Percentiles rank a stretch among this genome's conserved stretches.
These are phyloP conservation scores for Fusarium burgessii DNA, from an alignment of 2,329 filamentous ascomycete genomes.

Conservation along the genomic window DNA sequence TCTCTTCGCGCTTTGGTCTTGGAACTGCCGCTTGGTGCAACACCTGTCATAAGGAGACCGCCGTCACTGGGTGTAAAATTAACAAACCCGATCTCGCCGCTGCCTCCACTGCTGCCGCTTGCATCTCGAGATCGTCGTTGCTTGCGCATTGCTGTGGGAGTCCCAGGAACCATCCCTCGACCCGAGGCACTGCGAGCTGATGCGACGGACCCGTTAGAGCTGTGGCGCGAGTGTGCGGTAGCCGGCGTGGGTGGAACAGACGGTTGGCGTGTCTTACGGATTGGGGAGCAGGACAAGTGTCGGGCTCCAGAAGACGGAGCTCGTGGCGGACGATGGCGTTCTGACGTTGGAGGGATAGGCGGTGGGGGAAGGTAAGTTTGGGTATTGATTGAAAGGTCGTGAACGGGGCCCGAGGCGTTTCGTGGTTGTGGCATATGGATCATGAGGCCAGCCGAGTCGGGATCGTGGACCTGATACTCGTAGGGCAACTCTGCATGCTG, in stretches of 20 bases:
- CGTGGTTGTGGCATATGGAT: slow-evolving; percentile 66
- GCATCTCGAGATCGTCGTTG: slow-evolving; percentile 54
- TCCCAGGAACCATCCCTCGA: slow-evolving; percentile 54
- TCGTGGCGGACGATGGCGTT: slow-evolving; percentile 61
- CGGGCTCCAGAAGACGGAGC: slow-evolving; percentile 67
- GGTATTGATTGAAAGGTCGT: slow-evolving; percentile 50
- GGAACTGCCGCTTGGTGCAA: slow-evolving; percentile 88
- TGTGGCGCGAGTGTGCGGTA: slow-evolving; percentile 54
- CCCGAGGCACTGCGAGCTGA: slow-evolving; percentile 54
- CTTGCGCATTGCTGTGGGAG: slow-evolving; percentile 56
- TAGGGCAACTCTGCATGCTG: slow-evolving; percentile 57
- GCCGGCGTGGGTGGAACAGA: slow-evolving; percentile 56
- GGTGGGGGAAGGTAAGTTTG: slow-evolving; percentile 53
- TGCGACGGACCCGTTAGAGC: slow-evolving; percentile 54
- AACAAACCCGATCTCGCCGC: slow-evolving; percentile 73
- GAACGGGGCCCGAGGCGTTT: slow-evolving; percentile 52
- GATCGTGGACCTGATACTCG: slow-evolving; percentile 52
- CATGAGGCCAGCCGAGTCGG: slow-evolving; percentile 58
- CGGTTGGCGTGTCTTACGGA: slow-evolving; percentile 58
- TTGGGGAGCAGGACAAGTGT: slow-evolving; percentile 56
- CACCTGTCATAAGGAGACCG: slow-evolving; percentile 83
- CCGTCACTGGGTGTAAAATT: slow-evolving; percentile 90
- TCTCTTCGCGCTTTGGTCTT: slow-evolving; percentile 96
- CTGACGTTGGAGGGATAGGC: slow-evolving; percentile 47
- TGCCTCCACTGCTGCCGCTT: slow-evolving; percentile 46